Percentiles rank a stretch among this genome's conserved stretches.
Evolutionary conservation across 1,284 basidiomycete genomes (phyloP).

Genomic region (Cryptococcus neoformans): DNA sequence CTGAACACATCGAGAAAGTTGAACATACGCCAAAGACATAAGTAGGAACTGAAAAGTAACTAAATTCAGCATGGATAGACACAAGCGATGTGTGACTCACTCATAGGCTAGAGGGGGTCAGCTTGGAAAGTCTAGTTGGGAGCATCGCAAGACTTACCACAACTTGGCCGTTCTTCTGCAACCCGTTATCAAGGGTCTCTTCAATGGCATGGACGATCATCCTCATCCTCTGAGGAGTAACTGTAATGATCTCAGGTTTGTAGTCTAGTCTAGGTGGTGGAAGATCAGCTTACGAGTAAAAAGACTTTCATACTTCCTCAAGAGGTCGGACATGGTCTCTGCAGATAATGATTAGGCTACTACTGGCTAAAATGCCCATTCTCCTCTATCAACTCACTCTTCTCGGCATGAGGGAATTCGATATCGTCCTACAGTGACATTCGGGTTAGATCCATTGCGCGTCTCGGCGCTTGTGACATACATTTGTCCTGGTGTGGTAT

Average conservation of each 20-base stretch:
- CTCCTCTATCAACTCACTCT: conserved; percentile 30
- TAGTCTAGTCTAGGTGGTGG: conserved; percentile 1
- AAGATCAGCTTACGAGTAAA: conserved; percentile 52
- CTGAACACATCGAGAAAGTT: neutral
- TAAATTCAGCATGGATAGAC: neutral
- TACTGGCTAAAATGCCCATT: conserved; percentile 7
- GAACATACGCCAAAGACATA: conserved; percentile 76
- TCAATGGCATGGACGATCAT: conserved; percentile 97
- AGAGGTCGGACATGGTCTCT: conserved; percentile 73
- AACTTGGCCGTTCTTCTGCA: conserved; percentile 77
- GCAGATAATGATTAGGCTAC: conserved; percentile 6
- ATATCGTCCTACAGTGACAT: conserved; percentile 34
- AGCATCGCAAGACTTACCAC: conserved; percentile 63
- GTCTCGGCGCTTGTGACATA: conserved; percentile 15
- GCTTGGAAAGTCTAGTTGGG: neutral
- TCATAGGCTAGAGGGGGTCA: conserved; percentile 42
- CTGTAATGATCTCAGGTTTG: conserved; percentile 31
- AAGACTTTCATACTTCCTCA: conserved; percentile 80
- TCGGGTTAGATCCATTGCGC: neutral
- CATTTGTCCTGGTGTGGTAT: conserved; percentile 56
- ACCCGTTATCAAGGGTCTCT: conserved; percentile 81
- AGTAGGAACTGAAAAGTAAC: conserved; percentile 71
- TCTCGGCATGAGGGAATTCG: conserved; percentile 49
- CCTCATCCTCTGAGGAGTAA: conserved; percentile 90
- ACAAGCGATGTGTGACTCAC: conserved; percentile 16